phyloP scores from a whole-genome alignment of 495 filamentous ascomycete species.

The Thermochaetoides thermophila region DNA sequence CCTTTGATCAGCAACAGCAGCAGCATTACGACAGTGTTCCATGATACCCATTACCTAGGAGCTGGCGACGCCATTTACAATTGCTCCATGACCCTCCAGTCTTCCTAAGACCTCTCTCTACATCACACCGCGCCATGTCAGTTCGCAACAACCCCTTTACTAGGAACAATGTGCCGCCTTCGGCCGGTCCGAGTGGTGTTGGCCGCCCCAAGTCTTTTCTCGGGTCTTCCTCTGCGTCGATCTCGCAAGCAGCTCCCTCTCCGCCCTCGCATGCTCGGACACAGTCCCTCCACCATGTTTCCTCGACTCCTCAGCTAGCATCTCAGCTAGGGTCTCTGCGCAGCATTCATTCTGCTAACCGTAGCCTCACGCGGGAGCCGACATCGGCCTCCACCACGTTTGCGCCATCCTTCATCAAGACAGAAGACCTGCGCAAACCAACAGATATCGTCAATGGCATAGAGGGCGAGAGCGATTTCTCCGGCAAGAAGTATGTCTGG shows the following conservation, averaged over 20 bases:
- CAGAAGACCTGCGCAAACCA: conserved; percentile 52
- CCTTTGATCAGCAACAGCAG: conserved; percentile 3
- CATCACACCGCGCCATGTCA: conserved; percentile 22
- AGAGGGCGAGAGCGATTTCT: conserved; percentile 95
- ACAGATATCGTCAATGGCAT: conserved; percentile 59
- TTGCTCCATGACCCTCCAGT: conserved; percentile 10
- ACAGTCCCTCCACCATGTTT: conserved; percentile 32
- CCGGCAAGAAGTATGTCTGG: conserved; percentile 98
- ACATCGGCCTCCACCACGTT: conserved; percentile 57
- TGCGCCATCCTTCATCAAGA: conserved; percentile 87
- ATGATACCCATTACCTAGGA: too few species aligned
- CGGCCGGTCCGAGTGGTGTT: conserved; percentile 38
- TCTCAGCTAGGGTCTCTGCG: too few species aligned
- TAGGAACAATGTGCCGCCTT: conserved; percentile 40
- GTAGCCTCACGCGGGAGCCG: conserved; percentile 48
- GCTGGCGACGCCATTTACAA: too few species aligned
- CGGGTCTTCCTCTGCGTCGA: conserved; percentile 38
- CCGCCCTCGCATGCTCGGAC: conserved; percentile 24
- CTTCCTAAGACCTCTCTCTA: conserved; percentile 1
- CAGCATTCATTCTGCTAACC: too few species aligned
- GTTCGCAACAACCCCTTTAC: conserved; percentile 64
- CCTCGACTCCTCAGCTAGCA: too few species aligned
- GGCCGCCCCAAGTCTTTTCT: conserved; percentile 60
- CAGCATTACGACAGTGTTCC: conserved; percentile 4
- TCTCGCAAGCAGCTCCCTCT: conserved; percentile 21